Conservation (phyloP, 2,329 filamentous ascomycete genomes). For the Pleomassaria siparia region DNA sequence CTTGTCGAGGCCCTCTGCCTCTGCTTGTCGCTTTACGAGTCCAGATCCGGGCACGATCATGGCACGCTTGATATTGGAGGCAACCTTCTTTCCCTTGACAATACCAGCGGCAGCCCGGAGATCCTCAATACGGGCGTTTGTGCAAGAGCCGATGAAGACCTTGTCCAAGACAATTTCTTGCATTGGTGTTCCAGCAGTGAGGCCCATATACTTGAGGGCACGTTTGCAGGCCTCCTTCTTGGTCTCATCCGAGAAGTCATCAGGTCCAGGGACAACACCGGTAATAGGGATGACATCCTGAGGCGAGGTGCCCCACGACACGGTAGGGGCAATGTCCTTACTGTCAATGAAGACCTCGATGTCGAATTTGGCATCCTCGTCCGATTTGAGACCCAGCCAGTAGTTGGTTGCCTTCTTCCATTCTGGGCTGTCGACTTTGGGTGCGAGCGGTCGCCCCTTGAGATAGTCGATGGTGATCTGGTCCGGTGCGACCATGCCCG, state of each 20-base stretch:
- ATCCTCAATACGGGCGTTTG: slow-evolving; percentile 96
- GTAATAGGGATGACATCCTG: slow-evolving; percentile 97
- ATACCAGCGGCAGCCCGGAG: slow-evolving; percentile 82
- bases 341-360: slow-evolving; percentile 85
- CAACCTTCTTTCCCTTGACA: slow-evolving; percentile 84
- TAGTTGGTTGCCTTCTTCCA: slow-evolving; percentile 88
- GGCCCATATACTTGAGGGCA: slow-evolving; percentile 94
- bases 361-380: slow-evolving; percentile 87
- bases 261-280: slow-evolving; percentile 84
- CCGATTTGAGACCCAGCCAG: slow-evolving; percentile 84
- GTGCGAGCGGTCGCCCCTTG: slow-evolving; percentile 85
- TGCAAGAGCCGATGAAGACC: slow-evolving; percentile 97
- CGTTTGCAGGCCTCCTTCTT: slow-evolving; percentile 80
- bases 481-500: slow-evolving; percentile 95
- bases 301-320: slow-evolving; percentile 96
- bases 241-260: slow-evolving; percentile 76
- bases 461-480: slow-evolving; percentile 94
- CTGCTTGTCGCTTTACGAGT: slow-evolving; percentile 87
- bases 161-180: slow-evolving; percentile 92
- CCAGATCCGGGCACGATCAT: slow-evolving; percentile 97
- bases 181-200: slow-evolving; percentile 83
- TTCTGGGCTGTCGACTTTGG: slow-evolving; percentile 77
- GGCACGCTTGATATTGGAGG: slow-evolving; percentile 84
- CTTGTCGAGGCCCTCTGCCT: slow-evolving; percentile 88
- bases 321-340: slow-evolving; percentile 89